Conservation (phyloP, 805 yeast genomes). For the Pichia gijzeniarum region DNA sequence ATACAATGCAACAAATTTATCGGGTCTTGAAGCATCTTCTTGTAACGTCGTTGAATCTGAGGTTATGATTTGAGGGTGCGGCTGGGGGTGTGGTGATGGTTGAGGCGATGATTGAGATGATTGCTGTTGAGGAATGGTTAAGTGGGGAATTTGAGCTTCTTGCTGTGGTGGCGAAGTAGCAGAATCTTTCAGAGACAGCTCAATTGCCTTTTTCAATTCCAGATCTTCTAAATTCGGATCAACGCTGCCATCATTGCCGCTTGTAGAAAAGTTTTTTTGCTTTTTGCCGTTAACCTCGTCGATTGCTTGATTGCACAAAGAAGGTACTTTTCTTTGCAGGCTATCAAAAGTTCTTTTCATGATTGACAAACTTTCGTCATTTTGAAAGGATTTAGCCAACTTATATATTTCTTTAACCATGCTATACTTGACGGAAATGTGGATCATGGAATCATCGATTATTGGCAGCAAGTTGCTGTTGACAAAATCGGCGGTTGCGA, state of each 20-base stretch:
- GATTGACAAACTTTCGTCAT: conserved; percentile 71
- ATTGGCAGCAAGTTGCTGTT: conserved; percentile 38
- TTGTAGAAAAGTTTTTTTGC: background rate
- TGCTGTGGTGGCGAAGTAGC: conserved; percentile 1
- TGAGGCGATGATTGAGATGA: conserved; percentile 17
- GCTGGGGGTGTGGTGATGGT: conserved; percentile 13
- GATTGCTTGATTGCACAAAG: conserved; percentile 27
- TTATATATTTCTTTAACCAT: conserved; percentile 64
- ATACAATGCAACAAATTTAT: conserved; percentile 71
- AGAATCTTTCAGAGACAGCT: conserved; percentile 62
- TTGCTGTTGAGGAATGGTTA: conserved; percentile 11
- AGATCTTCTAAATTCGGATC: conserved; percentile 51
- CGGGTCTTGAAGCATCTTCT: conserved; percentile 17
- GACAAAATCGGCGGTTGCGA: conserved; percentile 53
- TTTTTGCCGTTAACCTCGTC: conserved; percentile 24
- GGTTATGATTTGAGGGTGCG: conserved; percentile 1
- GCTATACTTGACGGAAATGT: conserved; percentile 57
- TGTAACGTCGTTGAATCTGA: background rate
- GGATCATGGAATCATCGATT: conserved; percentile 49
- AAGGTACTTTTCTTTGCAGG: conserved; percentile 37
- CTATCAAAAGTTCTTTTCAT: conserved; percentile 55
- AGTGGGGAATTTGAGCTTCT: too few species aligned
- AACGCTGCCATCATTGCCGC: too few species aligned
- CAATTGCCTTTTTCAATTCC: conserved; percentile 70
- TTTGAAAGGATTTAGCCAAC: conserved; percentile 53